phyloP scores from a whole-genome alignment of 768 basidiomycete species.

The Floccularia luteovirens region DNA sequence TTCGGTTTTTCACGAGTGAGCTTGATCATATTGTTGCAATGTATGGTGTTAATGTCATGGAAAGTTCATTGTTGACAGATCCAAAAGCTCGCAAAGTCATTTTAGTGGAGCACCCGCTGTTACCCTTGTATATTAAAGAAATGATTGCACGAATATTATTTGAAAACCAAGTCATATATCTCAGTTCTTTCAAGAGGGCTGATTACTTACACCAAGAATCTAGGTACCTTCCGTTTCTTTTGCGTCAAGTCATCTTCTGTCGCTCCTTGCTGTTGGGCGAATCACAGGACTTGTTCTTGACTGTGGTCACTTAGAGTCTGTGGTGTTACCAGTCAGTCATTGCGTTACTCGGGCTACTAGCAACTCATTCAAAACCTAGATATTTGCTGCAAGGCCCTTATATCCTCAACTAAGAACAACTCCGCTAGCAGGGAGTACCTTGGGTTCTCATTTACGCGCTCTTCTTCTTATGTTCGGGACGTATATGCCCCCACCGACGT shows the following conservation, averaged over 20 bases:
- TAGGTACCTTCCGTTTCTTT: constrained; percentile 95
- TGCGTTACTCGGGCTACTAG: not conserved
- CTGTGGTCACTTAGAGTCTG: constrained; percentile 87
- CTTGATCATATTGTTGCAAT: constrained; percentile 7
- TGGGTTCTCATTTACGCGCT: constrained; percentile 72
- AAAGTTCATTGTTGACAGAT: constrained; percentile 90
- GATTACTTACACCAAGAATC: not conserved
- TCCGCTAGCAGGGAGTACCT: constrained; percentile 77
- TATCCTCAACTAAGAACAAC: constrained; percentile 80
- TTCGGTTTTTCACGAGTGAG: constrained; percentile 82
- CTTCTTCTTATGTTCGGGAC: constrained; percentile 79
- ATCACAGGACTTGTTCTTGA: constrained; percentile 94
- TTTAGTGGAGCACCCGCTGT: constrained; percentile 80
- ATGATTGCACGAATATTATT: constrained; percentile 81
- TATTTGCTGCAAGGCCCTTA: constrained; percentile 83
- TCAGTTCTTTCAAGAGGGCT: not conserved
- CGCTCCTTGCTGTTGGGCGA: constrained; percentile 78
- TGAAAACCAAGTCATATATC: constrained; percentile 68
- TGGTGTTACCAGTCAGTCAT: constrained; percentile 66
- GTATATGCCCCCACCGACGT: constrained; percentile 77
- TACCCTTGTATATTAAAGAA: constrained; percentile 85
- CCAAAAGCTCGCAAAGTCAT: constrained; percentile 95
- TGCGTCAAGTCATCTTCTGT: constrained; percentile 79
- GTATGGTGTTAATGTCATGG: constrained; percentile 11
- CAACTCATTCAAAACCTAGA: constrained; percentile 37